Base-by-base conservation (phyloP, 345 rosid species). In the Erucastrum elatum region DNA sequence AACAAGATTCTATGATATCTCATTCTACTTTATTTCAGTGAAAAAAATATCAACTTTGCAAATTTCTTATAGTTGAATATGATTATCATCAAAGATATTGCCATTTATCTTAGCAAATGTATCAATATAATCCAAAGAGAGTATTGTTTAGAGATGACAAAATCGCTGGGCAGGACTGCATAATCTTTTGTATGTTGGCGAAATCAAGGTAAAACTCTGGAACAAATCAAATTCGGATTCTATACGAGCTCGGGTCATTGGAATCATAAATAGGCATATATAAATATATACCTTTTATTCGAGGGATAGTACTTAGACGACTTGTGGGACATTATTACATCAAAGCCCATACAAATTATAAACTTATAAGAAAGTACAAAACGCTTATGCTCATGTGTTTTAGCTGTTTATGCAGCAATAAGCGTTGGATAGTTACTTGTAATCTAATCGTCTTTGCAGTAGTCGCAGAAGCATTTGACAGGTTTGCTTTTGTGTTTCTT, bases 401-500 rank as follows among this genome's bases (percentile, higher is more conserved):
- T 15, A 33, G 27, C 68, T 49, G 8, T 65, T 65, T 2, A 65
- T 16, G 35, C 68, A 7, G 13, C 3, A 64, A 64, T 10, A 16
- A 33, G 44, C 46, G 16, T 27, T 65, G 39, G 10, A 33, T 15
- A 6, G 4, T 8, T 34, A 9, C 75, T 70, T 51, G 56, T 3
- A 53, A 51, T 8, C 49, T 64, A 64, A 3, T 72, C 73, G 12
- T 72, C 81, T 71, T 78, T 66, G 53, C 81, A 72, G 55, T 65
- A 65, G 16, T 72, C 77, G 46, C 77, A 78, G 17, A 72, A 56
- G 7, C 82, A 59, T 59, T 78, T 78, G 64, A 72, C 30, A 58
- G 12, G 77, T 59, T 78, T 72, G 73, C 16, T 25, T 66, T 78
- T 72, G 41, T 41, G 68, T n/a, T 65, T 68, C 77, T 78, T 72